These are phyloP conservation scores for Nadsonia fulvescens DNA, from an alignment of 805 yeast genomes.

Conservation along the genomic window DNA sequence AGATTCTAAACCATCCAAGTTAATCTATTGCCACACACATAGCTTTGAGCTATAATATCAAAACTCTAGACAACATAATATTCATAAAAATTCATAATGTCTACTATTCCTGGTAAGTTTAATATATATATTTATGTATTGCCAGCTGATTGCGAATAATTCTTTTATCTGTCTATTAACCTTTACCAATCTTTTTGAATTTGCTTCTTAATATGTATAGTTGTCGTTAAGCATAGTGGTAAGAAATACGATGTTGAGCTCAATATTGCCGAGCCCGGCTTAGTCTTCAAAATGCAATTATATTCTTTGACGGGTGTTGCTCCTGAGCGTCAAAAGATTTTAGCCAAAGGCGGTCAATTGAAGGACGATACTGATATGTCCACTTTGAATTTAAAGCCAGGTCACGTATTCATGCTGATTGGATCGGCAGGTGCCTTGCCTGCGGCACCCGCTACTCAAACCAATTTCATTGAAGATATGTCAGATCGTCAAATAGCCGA, in stretches of 20 bases:
- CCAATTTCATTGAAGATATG: conserved; percentile 55
- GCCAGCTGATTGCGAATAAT: too few relatives aligned
- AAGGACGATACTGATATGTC: conserved; percentile 45
- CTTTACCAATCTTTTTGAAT: too few relatives aligned
- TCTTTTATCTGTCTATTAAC: too few relatives aligned
- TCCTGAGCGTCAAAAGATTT: conserved; percentile 74
- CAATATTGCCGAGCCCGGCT: conserved; percentile 37
- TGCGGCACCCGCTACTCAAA: conserved; percentile 25
- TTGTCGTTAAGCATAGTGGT: conserved; percentile 49
- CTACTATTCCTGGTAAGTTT: too few relatives aligned
- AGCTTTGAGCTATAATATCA: too few relatives aligned
- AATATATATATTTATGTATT: too few relatives aligned
- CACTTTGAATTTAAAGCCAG: conserved; percentile 37
- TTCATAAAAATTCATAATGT: too few relatives aligned
- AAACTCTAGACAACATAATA: too few relatives aligned
- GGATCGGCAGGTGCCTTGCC: conserved; percentile 73
- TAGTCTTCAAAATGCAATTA: conserved; percentile 48
- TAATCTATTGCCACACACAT: too few relatives aligned
- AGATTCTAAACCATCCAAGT: too few relatives aligned
- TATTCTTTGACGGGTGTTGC: conserved; percentile 65
- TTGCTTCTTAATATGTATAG: too few relatives aligned
- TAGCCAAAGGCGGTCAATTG: conserved; percentile 78
- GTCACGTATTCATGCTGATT: conserved; percentile 64
- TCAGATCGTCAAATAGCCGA: conserved; percentile 24
- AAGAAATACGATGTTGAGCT: conserved; percentile 41